A percentile compares a stretch with the other conserved stretches of the same genome.
phyloP scores from a whole-genome alignment of 2,329 filamentous ascomycete species.

The Cytospora piceae region DNA sequence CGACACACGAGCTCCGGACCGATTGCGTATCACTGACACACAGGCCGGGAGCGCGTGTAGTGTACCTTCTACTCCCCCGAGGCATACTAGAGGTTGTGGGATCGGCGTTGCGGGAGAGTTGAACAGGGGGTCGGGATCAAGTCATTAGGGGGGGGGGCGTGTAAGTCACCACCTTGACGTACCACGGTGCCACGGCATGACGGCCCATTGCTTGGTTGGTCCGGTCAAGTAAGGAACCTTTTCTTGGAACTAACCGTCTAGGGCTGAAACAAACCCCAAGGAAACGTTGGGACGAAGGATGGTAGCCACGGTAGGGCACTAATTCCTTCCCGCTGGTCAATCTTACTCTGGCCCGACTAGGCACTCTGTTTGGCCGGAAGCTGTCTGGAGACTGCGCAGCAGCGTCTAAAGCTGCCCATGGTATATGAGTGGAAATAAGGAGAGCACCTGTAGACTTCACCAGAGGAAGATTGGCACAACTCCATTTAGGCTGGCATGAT shows the following conservation, averaged over 20 bases:
- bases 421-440: not conserved
- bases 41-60: not conserved
- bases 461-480: not conserved
- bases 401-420: constrained; percentile 4
- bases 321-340: constrained; percentile 1
- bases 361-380: constrained; percentile 21
- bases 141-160: not conserved
- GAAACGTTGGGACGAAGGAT: constrained; percentile 6
- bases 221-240: not conserved
- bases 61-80: not conserved
- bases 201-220: not conserved
- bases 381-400: constrained; percentile 18
- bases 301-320: not conserved
- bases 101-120: not conserved
- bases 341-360: constrained; percentile 19
- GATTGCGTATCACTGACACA: not conserved
- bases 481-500: not conserved
- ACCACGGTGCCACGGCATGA: not conserved
- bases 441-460: not conserved
- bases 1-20: not conserved
- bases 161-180: constrained; percentile 1
- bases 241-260: constrained; percentile 13
- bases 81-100: not conserved
- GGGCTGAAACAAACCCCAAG: constrained; percentile 20
- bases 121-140: not conserved